phyloP scores from a whole-genome alignment of 2,329 filamentous ascomycete genomes.

The Fusarium circinatum region DNA sequence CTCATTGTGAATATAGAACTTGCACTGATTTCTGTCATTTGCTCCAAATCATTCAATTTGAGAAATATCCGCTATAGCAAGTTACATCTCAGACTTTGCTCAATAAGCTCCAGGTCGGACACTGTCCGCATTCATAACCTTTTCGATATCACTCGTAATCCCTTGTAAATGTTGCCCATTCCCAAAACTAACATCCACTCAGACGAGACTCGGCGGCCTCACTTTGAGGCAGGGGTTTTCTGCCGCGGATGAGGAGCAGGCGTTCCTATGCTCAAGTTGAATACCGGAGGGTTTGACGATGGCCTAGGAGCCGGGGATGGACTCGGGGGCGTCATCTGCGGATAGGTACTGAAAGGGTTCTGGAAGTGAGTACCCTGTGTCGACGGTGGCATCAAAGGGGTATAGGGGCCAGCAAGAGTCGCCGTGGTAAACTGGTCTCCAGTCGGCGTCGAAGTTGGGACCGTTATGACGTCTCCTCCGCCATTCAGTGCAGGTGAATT shows the following conservation, averaged over 20 bases:
- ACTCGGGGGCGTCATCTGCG: slow-evolving; percentile 29
- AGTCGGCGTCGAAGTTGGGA: background rate
- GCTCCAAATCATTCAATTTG: background rate
- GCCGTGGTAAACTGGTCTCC: background rate
- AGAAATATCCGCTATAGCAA: background rate
- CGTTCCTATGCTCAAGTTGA: background rate
- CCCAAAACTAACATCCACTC: background rate
- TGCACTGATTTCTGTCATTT: background rate
- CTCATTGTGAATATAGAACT: background rate
- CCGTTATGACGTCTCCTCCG: background rate
- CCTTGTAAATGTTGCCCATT: background rate
- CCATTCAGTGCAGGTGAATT: background rate
- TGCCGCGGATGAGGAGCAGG: background rate
- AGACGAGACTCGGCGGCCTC: background rate
- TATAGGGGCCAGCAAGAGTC: background rate
- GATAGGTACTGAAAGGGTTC: background rate
- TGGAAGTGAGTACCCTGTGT: background rate
- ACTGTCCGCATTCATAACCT: background rate
- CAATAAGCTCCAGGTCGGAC: background rate
- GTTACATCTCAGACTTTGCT: background rate
- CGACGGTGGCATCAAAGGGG: slow-evolving; percentile 2
- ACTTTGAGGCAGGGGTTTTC: background rate
- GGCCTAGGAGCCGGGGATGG: slow-evolving; percentile 36
- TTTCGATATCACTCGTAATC: background rate
- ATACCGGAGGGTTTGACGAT: background rate